These are phyloP conservation scores for Dactylellina sp. DNA, from an alignment of 2,329 filamentous ascomycete genomes.

Conservation along the genomic window DNA sequence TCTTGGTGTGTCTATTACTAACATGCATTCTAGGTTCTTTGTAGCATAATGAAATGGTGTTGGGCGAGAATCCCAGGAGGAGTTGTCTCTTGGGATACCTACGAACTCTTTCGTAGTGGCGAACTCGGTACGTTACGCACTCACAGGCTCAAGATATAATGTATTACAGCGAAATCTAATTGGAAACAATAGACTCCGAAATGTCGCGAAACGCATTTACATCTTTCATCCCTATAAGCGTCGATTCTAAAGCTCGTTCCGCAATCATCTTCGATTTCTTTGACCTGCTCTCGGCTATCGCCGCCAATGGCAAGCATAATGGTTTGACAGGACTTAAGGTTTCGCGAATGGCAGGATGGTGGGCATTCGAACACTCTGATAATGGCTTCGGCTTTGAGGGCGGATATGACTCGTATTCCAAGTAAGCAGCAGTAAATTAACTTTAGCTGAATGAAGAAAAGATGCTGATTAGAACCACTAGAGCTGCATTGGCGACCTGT, in stretches of 20 bases:
- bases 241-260: conserved; percentile 84
- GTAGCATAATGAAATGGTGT: conserved; percentile 97
- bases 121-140: conserved; percentile 77
- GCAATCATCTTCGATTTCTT: conserved; percentile 97
- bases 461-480: conserved; percentile 63
- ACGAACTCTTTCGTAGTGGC: conserved; percentile 93
- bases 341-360: conserved; percentile 96
- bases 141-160: neutral
- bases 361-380: conserved; percentile 94
- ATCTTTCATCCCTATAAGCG: conserved; percentile 93
- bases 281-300: conserved; percentile 88
- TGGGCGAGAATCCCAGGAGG: conserved; percentile 93
- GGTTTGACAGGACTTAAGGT: conserved; percentile 93
- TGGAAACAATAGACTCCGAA: conserved; percentile 76
- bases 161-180: conserved; percentile 33
- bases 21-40: conserved; percentile 75
- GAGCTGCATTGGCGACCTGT: conserved; percentile 92
- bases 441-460: conserved; percentile 18
- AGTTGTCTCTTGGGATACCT: conserved; percentile 95
- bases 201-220: conserved; percentile 93
- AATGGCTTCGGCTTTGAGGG: conserved; percentile 91
- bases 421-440: conserved; percentile 67
- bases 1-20: conserved; percentile 13
- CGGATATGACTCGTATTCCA: conserved; percentile 88
- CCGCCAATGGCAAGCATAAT: conserved; percentile 92